Evolutionary conservation across 805 yeast species (phyloP).

Genomic region (Starmerella apis): DNA sequence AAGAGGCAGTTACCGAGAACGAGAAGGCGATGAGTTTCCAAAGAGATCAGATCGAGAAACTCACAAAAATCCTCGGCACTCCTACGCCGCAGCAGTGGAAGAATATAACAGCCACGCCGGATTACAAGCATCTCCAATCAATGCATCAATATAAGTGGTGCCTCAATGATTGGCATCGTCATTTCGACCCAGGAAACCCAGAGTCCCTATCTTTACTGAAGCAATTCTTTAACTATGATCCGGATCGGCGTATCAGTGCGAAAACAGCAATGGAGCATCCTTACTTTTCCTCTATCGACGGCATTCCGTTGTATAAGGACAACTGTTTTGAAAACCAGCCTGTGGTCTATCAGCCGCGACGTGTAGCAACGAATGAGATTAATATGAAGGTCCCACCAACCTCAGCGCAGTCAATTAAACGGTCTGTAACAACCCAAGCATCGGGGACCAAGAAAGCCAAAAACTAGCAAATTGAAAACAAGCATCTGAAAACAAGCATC

Average conservation of each 20-base stretch:
- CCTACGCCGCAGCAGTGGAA: slow-evolving; percentile 78
- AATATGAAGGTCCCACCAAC: slow-evolving; percentile 20
- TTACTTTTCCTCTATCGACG: slow-evolving; percentile 51
- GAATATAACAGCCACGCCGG: slow-evolving; percentile 68
- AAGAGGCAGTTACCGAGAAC: slow-evolving; percentile 51
- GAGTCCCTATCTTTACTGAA: slow-evolving; percentile 56
- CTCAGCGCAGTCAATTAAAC: slow-evolving; percentile 4
- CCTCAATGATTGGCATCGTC: slow-evolving; percentile 73
- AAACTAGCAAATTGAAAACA: not conserved
- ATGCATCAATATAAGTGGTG: slow-evolving; percentile 56
- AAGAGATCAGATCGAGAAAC: slow-evolving; percentile 79
- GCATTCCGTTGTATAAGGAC: slow-evolving; percentile 38
- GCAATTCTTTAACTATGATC: slow-evolving; percentile 69
- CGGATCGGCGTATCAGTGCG: slow-evolving; percentile 68
- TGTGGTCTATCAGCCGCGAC: slow-evolving; percentile 70
- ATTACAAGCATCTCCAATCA: slow-evolving; percentile 53
- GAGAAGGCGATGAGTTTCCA: slow-evolving; percentile 43
- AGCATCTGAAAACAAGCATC: not conserved
- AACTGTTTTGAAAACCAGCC: slow-evolving; percentile 73
- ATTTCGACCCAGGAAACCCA: slow-evolving; percentile 64
- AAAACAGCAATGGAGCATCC: slow-evolving; percentile 62
- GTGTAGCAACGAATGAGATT: slow-evolving; percentile 38
- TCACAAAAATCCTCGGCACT: slow-evolving; percentile 85
- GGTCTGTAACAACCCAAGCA: slow-evolving; percentile 3
- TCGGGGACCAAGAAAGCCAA: slow-evolving; percentile 7